Percentiles rank a stretch among this genome's conserved stretches.
Evolutionary conservation across 2,329 filamentous ascomycete genomes (phyloP).

Genomic region (Magnaporthales sp.): DNA sequence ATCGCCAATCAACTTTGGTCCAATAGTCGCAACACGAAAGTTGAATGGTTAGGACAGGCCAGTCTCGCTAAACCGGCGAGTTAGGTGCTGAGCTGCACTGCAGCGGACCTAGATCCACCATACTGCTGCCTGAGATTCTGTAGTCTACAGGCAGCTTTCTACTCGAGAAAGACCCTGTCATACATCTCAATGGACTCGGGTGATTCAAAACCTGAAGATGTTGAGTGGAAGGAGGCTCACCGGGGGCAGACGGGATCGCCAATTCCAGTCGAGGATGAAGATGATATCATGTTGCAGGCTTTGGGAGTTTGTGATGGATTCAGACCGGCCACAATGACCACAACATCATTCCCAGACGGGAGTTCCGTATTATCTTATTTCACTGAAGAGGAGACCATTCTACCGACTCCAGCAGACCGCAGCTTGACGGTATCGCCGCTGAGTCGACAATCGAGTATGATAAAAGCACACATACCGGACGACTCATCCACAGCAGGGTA

Average conservation of each 20-base stretch:
- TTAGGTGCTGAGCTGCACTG: background rate
- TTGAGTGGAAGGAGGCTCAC: slow-evolving; percentile 12
- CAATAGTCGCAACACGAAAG: background rate
- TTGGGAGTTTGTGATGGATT: slow-evolving; percentile 12
- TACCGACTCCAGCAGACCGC: background rate
- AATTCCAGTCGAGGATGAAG: slow-evolving; percentile 1
- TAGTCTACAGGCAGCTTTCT: background rate
- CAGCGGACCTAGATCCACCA: background rate
- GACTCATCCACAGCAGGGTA: slow-evolving; percentile 44
- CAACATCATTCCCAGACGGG: background rate
- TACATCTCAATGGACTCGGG: slow-evolving; percentile 11
- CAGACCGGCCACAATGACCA: slow-evolving; percentile 3
- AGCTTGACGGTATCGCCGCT: background rate
- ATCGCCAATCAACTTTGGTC: background rate
- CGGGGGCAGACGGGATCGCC: slow-evolving; percentile 3
- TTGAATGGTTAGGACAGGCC: background rate
- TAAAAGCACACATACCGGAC: slow-evolving; percentile 37
- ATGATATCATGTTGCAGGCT: slow-evolving; percentile 6
- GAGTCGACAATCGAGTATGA: slow-evolving; percentile 38
- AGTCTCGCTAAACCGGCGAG: background rate
- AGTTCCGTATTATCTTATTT: background rate
- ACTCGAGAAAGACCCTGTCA: background rate
- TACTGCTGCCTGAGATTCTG: background rate
- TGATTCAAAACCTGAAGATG: slow-evolving; percentile 11
- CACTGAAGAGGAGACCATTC: background rate